Base-by-base conservation (phyloP, 2,329 filamentous ascomycete species). In the Calonectria leucothoes region DNA sequence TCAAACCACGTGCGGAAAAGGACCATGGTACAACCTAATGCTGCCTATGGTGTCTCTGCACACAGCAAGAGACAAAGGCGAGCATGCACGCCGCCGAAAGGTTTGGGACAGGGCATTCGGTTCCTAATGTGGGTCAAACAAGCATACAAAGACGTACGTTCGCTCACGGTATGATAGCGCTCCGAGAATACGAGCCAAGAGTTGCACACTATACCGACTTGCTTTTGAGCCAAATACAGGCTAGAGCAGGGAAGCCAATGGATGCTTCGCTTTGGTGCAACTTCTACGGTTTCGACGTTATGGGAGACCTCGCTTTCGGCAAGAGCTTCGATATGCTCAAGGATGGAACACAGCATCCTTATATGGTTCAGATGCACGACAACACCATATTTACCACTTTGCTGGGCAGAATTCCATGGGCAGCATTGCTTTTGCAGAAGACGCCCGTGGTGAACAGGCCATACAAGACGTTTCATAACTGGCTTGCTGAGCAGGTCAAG, bases 301-400 rank as follows among this genome's bases (percentile, higher is more conserved):
- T 86, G 83, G 84, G 83, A 4, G 83, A 86, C 64, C 75, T 86
- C 39, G 83, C 83, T 10, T 85, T 86, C 42, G 82, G 81, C 3
- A 79, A 81, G 39, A 76, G 81, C 17, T 86, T 85, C 49, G 71
- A 82, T n/a, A 83, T 85, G 81, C 78, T 86, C 37, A 75, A 29
- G 20, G 48, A 66, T 39, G 64, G 64, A 42, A 23, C 25, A 4
- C 35, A 52, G 33, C 64, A 66, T 31, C 33, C 29, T 5, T 42
- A 55, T 2, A 55, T 66, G 64, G 35, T 27, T 23, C 17, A 37
- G 20, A 66, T 39, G 48, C 64, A 66, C 10, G 15, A 45, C 25
- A 59, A 52, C 17, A 59, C 27, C 8, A 59, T 55, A 20, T 29
- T 23, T 12, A 23, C 23, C 0, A 59, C 37, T 2, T 6, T n/a